Evolutionary conservation across 352 stramenopile genomes (phyloP).

Genomic region (Phytopythium chamaehyphon): DNA sequence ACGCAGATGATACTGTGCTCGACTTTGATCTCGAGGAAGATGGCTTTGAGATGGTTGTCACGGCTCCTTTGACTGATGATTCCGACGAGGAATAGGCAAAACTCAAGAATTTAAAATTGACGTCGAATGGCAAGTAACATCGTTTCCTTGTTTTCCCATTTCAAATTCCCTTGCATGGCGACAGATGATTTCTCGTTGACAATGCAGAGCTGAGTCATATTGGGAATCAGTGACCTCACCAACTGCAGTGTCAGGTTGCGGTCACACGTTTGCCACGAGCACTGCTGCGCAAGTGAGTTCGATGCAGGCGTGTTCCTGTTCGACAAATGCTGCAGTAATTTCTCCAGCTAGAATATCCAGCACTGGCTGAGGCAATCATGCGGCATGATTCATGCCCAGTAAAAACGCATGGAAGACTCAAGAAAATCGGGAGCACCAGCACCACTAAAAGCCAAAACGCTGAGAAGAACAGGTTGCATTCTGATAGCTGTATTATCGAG

Average conservation of each 20-base stretch:
- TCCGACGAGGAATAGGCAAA: neutral
- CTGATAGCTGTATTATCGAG: conserved; percentile 1
- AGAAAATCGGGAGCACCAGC: too few species aligned
- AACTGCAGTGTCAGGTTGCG: conserved; percentile 13
- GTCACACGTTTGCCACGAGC: conserved; percentile 5
- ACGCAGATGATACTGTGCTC: conserved; percentile 55
- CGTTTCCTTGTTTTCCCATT: too few species aligned
- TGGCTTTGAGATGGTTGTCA: conserved; percentile 72
- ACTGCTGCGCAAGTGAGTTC: conserved; percentile 12
- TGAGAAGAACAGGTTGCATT: too few species aligned
- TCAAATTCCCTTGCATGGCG: too few species aligned
- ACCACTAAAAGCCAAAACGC: too few species aligned
- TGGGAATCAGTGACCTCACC: conserved; percentile 11
- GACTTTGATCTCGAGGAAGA: conserved; percentile 80
- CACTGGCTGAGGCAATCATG: too few species aligned
- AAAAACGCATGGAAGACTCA: too few species aligned
- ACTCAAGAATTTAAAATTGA: too few species aligned
- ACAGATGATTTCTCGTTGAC: neutral
- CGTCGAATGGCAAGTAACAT: too few species aligned
- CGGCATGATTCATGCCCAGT: too few species aligned
- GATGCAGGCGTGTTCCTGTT: conserved; percentile 16
- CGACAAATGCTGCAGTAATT: conserved; percentile 22
- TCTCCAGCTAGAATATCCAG: conserved; percentile 17
- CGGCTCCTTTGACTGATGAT: conserved; percentile 4
- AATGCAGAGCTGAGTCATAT: neutral